Percentiles rank a stretch among this genome's conserved stretches.
Evolutionary conservation across 192 early-diverging fungal species (phyloP).

Genomic region (Mortierella alpina): DNA sequence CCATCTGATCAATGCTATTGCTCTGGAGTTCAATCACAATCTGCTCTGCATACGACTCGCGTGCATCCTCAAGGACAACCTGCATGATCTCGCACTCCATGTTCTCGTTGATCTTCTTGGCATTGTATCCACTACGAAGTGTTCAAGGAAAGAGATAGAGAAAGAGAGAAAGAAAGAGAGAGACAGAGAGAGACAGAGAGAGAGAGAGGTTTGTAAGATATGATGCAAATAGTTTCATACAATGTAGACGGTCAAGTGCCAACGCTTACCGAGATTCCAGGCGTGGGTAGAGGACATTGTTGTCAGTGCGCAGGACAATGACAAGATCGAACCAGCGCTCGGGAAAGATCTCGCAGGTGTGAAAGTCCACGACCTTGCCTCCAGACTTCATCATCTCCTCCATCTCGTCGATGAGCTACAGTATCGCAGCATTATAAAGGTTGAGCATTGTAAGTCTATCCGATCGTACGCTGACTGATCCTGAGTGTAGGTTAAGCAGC

Average conservation of each 20-base stretch:
- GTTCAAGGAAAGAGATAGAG: neutral
- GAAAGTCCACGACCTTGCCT: slow-evolving; percentile 92
- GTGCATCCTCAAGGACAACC: slow-evolving; percentile 90
- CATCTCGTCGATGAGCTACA: slow-evolving; percentile 89
- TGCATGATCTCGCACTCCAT: slow-evolving; percentile 98
- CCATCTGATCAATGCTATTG: slow-evolving; percentile 90
- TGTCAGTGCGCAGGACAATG: slow-evolving; percentile 88
- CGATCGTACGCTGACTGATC: neutral
- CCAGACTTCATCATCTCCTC: slow-evolving; percentile 84
- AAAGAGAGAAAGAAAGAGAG: neutral
- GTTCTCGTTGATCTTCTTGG: slow-evolving; percentile 91
- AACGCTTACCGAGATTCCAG: slow-evolving; percentile 75
- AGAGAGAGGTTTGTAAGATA: slow-evolving; percentile 2
- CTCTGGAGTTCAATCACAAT: slow-evolving; percentile 86
- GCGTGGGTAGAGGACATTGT: slow-evolving; percentile 80
- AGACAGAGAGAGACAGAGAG: neutral
- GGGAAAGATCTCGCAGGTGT: slow-evolving; percentile 96
- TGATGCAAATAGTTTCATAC: neutral
- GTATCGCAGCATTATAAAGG: neutral
- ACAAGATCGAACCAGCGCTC: slow-evolving; percentile 99
- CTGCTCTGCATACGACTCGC: slow-evolving; percentile 82
- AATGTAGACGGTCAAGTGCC: neutral
- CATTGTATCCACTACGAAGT: slow-evolving; percentile 75
- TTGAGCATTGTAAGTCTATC: neutral
- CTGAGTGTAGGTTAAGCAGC: no score